Evolutionary conservation across 2,329 filamentous ascomycete genomes (phyloP), one percentile per base, ranked within the genome.

Genomic region (Aspergillus hortae): DNA sequence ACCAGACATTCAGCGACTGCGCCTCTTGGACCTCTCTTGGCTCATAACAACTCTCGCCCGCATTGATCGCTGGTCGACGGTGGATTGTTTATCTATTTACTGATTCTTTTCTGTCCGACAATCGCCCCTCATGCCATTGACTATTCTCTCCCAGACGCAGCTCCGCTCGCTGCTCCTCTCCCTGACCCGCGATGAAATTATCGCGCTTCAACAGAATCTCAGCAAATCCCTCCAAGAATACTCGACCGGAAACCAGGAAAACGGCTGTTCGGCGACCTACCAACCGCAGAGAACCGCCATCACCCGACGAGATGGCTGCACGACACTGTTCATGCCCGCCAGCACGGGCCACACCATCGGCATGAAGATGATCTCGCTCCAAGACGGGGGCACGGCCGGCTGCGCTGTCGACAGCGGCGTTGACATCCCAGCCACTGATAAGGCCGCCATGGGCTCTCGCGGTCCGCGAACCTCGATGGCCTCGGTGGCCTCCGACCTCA

Each of bases 251-350:
- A 80, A 77, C 21, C 83, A 86, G 50, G 77, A 80, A 35, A 73
- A 81, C 33, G 79, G 79, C 33, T 85, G 81, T 59, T 80, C 78
- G 49, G 79, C 81, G 2, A 75, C 77, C 9, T 85, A 82, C 55
- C 85, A 88, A 55, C 84, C 84, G 1, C 77, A 80, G 51, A 76
- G 84, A 38, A 86, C 83, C 1, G 74, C 79, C 2, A 77, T 88
- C 48, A 81, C 80, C 48, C 79, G 81, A 11, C 79, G 78, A 47
- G 79, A 84, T 75, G 84, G 84, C 3, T 77, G 79, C 30, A 83
- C 80, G 1, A 86, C 83, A 3, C 72, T 88, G 9, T 86, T 87
- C 69, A 86, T 87, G 83, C 85, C 86, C 2, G 83, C 83, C 11
- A 83, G 77, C 36, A 82, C 80, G 12, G 78, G 80, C 27, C 76